Conservation (phyloP, 2,329 filamentous ascomycete species). For the Epichloe baconii region DNA sequence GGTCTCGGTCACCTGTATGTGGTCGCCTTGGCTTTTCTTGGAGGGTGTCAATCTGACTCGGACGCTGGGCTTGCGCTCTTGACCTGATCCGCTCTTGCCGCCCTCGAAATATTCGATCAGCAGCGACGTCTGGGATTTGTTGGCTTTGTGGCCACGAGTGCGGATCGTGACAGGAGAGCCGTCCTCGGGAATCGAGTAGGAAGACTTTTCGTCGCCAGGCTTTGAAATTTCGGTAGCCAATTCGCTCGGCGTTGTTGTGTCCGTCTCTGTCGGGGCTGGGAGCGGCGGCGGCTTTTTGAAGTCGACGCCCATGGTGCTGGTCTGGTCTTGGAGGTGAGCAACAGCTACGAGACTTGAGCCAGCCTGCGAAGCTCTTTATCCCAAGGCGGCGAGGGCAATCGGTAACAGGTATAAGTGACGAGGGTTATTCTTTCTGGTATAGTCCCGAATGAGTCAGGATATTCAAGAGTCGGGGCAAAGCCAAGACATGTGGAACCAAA, state of each 20-base stretch:
- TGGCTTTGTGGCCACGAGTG: constrained; percentile 50
- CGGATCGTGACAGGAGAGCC: constrained; percentile 85
- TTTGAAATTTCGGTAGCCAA: constrained; percentile 52
- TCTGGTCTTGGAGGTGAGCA: constrained; percentile 6
- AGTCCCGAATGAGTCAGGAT: constrained; percentile 1
- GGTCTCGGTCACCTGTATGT: constrained; percentile 76
- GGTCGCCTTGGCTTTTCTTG: constrained; percentile 54
- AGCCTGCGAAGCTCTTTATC: background rate
- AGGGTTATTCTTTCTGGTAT: background rate
- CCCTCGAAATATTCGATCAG: constrained; percentile 93
- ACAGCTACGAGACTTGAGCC: background rate
- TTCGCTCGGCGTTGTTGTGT: constrained; percentile 50
- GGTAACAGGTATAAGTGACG: background rate
- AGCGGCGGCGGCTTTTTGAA: constrained; percentile 50
- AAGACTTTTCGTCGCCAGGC: constrained; percentile 55
- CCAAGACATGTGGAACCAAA: constrained; percentile 18
- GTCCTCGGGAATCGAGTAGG: constrained; percentile 73
- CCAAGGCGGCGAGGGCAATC: background rate
- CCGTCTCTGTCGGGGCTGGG: constrained; percentile 67
- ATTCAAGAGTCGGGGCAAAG: constrained; percentile 9
- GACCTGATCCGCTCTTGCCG: constrained; percentile 46
- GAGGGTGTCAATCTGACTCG: constrained; percentile 69
- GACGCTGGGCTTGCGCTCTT: constrained; percentile 68
- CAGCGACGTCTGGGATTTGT: constrained; percentile 72
- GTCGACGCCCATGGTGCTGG: constrained; percentile 40